Conservation (phyloP, 306 rosid species). For the Begonia fuchsioides region DNA sequence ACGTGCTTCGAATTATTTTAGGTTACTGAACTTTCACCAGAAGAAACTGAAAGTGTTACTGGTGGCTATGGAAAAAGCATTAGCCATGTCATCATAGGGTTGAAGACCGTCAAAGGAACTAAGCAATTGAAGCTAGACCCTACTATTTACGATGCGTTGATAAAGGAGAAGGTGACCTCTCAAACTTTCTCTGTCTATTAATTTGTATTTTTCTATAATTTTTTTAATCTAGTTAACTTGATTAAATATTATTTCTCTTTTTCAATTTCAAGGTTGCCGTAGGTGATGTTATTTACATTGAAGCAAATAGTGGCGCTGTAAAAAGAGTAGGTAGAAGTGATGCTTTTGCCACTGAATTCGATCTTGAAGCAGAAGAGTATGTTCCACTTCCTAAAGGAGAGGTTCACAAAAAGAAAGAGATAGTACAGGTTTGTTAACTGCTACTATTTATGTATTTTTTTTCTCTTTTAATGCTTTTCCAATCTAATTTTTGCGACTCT, state of each 20-base stretch:
- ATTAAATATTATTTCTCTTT: not conserved
- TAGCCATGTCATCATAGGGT: slow-evolving; percentile 90
- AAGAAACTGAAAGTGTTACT: slow-evolving; percentile 79
- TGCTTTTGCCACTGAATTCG: slow-evolving; percentile 94
- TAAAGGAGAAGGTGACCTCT: slow-evolving; percentile 67
- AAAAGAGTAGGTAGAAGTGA: slow-evolving; percentile 96
- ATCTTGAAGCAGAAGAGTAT: slow-evolving; percentile 97
- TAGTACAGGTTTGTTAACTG: slow-evolving; percentile 61
- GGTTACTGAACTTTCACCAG: slow-evolving; percentile 95
- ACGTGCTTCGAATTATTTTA: slow-evolving; percentile 16
- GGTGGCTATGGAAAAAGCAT: slow-evolving; percentile 99
- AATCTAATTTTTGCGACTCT: no score
- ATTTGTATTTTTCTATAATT: no score
- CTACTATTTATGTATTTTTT: no score
- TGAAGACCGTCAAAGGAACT: slow-evolving; percentile 93
- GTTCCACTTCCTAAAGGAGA: slow-evolving; percentile 99
- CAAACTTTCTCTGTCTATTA: no score
- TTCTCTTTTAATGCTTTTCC: no score
- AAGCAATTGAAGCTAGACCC: slow-evolving; percentile 95
- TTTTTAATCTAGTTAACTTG: no score
- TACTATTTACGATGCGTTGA: slow-evolving; percentile 86
- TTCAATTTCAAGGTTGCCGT: slow-evolving; percentile 56
- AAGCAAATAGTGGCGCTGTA: slow-evolving; percentile 95
- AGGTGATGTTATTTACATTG: slow-evolving; percentile 91
- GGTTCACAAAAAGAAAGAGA: slow-evolving; percentile 95